These are phyloP conservation scores for Penicillium concentricum DNA, from an alignment of 2,329 filamentous ascomycete species.

Conservation along the genomic window DNA sequence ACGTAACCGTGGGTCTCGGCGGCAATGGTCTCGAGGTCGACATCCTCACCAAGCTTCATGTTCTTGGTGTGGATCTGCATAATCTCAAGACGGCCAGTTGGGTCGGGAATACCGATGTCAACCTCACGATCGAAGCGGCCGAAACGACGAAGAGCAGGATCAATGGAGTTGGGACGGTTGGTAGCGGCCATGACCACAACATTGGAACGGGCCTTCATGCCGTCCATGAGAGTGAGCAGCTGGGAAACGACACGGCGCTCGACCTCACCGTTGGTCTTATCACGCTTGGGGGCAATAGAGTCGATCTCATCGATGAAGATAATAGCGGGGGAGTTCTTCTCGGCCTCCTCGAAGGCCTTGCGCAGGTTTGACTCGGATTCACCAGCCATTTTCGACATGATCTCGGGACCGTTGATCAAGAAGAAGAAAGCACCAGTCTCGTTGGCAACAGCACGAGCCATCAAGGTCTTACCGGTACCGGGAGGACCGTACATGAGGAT, in stretches of 20 bases:
- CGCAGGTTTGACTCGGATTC: constrained; percentile 97
- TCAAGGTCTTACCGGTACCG: constrained; percentile 98
- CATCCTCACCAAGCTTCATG: constrained; percentile 98
- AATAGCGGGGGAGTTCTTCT: constrained; percentile 98
- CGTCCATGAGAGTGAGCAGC: constrained; percentile 96
- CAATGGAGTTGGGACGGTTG: constrained; percentile 98
- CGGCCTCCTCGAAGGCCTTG: constrained; percentile 98
- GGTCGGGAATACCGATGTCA: constrained; percentile 96
- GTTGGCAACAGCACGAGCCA: constrained; percentile 98
- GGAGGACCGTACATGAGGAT: constrained; percentile 95
- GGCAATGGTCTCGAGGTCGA: constrained; percentile 94
- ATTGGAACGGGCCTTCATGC: constrained; percentile 99
- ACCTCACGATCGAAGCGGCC: constrained; percentile 99
- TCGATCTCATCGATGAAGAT: constrained; percentile 99
- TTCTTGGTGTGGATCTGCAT: constrained; percentile 99
- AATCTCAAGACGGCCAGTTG: constrained; percentile 97
- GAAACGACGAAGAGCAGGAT: constrained; percentile 94
- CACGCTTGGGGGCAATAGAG: constrained; percentile 98
- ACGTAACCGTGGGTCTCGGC: constrained; percentile 99
- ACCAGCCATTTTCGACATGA: constrained; percentile 99
- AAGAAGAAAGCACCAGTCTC: constrained; percentile 99
- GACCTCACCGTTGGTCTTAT: constrained; percentile 99
- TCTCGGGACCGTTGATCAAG: constrained; percentile 97
- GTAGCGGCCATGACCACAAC: constrained; percentile 99
- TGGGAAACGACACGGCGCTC: constrained; percentile 98